phyloP scores from a whole-genome alignment of 768 basidiomycete species.

The Podaxis rugospora region DNA sequence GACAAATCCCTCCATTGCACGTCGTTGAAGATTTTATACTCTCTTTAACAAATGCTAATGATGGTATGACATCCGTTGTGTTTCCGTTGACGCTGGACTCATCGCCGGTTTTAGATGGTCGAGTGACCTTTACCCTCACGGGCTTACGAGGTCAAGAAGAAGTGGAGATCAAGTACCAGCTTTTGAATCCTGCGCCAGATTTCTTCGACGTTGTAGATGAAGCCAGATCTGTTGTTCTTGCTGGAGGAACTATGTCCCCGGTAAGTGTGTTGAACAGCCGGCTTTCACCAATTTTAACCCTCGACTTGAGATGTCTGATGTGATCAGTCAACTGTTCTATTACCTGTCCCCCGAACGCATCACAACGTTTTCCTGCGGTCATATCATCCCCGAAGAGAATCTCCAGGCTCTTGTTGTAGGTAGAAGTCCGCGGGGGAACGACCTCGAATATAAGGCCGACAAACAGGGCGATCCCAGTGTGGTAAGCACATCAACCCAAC shows the following conservation, averaged over 20 bases:
- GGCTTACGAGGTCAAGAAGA: conserved; percentile 31
- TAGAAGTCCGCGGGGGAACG: conserved; percentile 69
- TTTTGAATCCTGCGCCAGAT: conserved; percentile 85
- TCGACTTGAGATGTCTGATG: conserved; percentile 74
- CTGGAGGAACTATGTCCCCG: conserved; percentile 99
- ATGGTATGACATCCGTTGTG: conserved; percentile 40
- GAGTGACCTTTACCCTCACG: conserved; percentile 56
- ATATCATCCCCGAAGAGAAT: conserved; percentile 82
- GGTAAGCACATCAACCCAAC: conserved; percentile 36
- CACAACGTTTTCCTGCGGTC: conserved; percentile 85
- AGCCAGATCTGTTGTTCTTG: conserved; percentile 83
- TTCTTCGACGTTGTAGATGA: conserved; percentile 81
- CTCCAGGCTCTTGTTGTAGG: conserved; percentile 71
- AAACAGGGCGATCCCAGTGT: conserved; percentile 62
- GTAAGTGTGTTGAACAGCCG: conserved; percentile 35
- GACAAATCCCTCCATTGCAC: conserved; percentile 71
- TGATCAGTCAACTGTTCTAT: conserved; percentile 76
- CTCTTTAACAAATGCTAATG: conserved; percentile 72
- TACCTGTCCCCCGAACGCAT: conserved; percentile 56
- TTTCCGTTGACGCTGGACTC: not conserved
- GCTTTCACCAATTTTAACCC: not conserved
- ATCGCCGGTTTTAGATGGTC: conserved; percentile 53
- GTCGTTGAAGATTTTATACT: conserved; percentile 74
- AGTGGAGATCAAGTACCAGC: conserved; percentile 82
- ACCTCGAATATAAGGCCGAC: conserved; percentile 78